Evolutionary conservation across 352 stramenopile genomes (phyloP).

Genomic region (Blastocystis sp.): DNA sequence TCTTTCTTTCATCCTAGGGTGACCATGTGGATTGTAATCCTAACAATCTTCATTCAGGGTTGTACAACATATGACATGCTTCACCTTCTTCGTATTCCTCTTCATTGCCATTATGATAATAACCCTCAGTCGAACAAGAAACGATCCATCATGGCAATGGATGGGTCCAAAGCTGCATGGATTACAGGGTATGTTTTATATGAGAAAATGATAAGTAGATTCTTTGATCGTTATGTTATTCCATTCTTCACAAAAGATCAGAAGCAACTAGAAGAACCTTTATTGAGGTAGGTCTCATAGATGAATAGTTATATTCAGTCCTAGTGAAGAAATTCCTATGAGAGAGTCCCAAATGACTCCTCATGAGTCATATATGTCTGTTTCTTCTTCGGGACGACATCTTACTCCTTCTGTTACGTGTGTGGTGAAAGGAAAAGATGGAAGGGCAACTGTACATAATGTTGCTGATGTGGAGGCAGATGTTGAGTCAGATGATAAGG

Average conservation of each 20-base stretch:
- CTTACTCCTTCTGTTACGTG: not conserved
- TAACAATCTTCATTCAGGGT: constrained; percentile 68
- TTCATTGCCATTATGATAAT: not conserved
- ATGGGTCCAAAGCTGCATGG: not conserved
- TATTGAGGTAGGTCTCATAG: not conserved
- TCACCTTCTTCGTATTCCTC: constrained; percentile 8
- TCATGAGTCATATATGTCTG: not conserved
- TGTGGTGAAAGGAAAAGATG: constrained; percentile 37
- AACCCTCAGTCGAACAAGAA: constrained; percentile 1
- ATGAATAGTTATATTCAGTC: not conserved
- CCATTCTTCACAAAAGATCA: constrained; percentile 42
- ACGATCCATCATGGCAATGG: constrained; percentile 19
- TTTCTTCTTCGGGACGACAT: not conserved
- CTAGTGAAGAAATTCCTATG: not conserved
- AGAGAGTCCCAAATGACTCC: not conserved
- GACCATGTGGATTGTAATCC: constrained; percentile 69
- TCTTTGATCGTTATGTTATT: constrained; percentile 28
- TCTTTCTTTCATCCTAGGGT: not conserved
- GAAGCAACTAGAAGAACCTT: constrained; percentile 10
- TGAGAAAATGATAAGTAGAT: not conserved
- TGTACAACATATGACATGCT: constrained; percentile 54
- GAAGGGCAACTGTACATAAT: constrained; percentile 35
- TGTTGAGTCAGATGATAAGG: constrained; percentile 1
- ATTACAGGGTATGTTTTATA: not conserved
- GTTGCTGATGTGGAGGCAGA: constrained; percentile 45